Evolutionary conservation across 1,139 yeast species (phyloP).

Genomic region (Pichia sp.): DNA sequence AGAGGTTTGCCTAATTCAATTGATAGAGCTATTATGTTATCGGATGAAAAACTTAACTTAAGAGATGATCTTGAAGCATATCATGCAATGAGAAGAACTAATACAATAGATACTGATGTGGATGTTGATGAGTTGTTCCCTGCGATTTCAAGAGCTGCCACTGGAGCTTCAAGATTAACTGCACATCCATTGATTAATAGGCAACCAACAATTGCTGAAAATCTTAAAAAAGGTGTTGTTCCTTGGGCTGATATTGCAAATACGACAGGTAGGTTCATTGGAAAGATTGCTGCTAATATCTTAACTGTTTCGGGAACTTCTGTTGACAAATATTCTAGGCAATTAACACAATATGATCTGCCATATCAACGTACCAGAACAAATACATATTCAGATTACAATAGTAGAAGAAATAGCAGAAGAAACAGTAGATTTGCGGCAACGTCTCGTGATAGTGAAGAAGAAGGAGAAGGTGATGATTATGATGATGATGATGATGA

Average conservation of each 20-base stretch:
- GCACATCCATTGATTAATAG: conserved; percentile 2
- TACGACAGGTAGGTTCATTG: conserved; percentile 7
- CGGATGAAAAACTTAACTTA: conserved; percentile 60
- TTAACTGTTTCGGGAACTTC: conserved; percentile 14
- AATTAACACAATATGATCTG: conserved; percentile 25
- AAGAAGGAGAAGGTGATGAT: conserved; percentile 1
- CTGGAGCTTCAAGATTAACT: conserved; percentile 2
- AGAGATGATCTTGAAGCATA: conserved; percentile 65
- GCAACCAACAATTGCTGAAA: conserved; percentile 11
- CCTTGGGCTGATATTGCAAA: conserved; percentile 9
- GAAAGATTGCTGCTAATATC: conserved; percentile 9
- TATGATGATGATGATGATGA: conserved; percentile 1
- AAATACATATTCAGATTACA: conserved; percentile 1
- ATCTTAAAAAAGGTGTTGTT: conserved; percentile 10
- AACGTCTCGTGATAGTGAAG: background rate
- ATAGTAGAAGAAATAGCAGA: background rate
- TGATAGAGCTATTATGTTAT: conserved; percentile 90
- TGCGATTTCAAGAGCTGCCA: conserved; percentile 10
- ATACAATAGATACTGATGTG: conserved; percentile 14
- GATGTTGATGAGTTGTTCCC: conserved; percentile 6
- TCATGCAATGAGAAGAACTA: conserved; percentile 37
- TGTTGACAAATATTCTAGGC: conserved; percentile 14
- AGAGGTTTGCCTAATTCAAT: conserved; percentile 93
- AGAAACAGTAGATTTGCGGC: background rate
- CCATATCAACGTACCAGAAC: conserved; percentile 1